Conservation (phyloP, 2,329 filamentous ascomycete species). For the Metarhizium rileyi region DNA sequence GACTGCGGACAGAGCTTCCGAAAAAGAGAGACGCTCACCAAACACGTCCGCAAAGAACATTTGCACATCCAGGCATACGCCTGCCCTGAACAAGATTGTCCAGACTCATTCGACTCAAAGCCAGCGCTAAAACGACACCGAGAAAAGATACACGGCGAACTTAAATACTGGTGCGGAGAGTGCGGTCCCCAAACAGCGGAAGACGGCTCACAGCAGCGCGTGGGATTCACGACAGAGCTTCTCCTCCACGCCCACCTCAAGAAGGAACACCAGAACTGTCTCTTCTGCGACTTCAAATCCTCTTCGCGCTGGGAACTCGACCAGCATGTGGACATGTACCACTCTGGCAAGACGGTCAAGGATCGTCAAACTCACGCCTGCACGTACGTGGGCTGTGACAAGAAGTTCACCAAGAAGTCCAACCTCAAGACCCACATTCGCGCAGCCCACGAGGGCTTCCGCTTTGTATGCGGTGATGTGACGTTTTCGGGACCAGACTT, state of each 20-base stretch:
- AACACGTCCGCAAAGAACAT: conserved; percentile 72
- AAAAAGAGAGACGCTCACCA: conserved; percentile 77
- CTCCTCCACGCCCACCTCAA: conserved; percentile 66
- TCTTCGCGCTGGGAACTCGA: conserved; percentile 58
- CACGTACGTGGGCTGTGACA: conserved; percentile 56
- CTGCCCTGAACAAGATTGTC: conserved; percentile 55
- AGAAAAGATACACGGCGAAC: conserved; percentile 57
- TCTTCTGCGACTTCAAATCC: conserved; percentile 62
- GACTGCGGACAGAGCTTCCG: conserved; percentile 73
- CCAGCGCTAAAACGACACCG: conserved; percentile 63
- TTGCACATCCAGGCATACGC: conserved; percentile 60
- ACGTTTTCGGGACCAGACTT: conserved; percentile 50
- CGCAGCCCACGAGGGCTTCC: conserved; percentile 64
- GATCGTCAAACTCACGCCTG: conserved; percentile 60
- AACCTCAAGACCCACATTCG: conserved; percentile 75
- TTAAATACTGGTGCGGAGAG: conserved; percentile 67
- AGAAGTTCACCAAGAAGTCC: conserved; percentile 71
- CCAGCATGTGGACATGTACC: conserved; percentile 68
- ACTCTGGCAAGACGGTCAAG: conserved; percentile 52
- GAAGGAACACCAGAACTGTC: conserved; percentile 64
- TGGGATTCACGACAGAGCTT: conserved; percentile 62
- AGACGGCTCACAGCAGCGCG: conserved; percentile 29
- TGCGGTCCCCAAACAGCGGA: conserved; percentile 41
- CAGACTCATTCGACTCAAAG: conserved; percentile 62
- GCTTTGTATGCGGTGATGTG: conserved; percentile 69